Evolutionary conservation across 352 stramenopile genomes (phyloP).

Genomic region (Pythium myriotylum): DNA sequence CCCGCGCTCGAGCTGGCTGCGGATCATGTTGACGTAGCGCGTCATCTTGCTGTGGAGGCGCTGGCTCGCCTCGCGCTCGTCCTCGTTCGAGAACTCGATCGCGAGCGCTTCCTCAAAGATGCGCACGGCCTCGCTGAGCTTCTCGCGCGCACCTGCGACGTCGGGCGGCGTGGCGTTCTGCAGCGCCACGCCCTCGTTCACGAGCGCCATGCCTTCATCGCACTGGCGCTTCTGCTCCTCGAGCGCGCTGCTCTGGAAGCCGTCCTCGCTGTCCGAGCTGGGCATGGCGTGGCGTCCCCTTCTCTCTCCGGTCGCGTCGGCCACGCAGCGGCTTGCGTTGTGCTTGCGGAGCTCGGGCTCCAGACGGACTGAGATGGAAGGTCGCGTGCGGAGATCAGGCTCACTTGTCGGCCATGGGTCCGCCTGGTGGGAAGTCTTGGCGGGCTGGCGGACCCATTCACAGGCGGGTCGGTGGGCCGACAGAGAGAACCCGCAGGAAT

Average conservation of each 20-base stretch:
- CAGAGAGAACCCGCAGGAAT: background rate
- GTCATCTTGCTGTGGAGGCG: constrained; percentile 86
- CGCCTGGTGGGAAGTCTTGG: no score
- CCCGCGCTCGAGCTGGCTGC: constrained; percentile 70
- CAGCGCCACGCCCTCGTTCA: constrained; percentile 79
- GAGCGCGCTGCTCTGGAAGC: constrained; percentile 59
- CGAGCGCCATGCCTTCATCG: constrained; percentile 80
- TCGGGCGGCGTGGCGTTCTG: constrained; percentile 72
- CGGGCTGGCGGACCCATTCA: no score
- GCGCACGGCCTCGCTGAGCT: constrained; percentile 66
- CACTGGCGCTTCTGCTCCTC: constrained; percentile 78
- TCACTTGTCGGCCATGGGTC: background rate
- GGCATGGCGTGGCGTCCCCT: background rate
- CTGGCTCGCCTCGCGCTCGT: constrained; percentile 73
- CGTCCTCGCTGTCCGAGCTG: constrained; percentile 56
- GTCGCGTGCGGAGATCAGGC: background rate
- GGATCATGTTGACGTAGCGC: constrained; percentile 88
- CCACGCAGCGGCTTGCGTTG: background rate
- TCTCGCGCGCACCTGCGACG: constrained; percentile 51
- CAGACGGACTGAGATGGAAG: constrained; percentile 1
- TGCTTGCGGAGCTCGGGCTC: background rate
- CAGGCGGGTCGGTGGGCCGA: no score
- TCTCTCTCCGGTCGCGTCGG: background rate
- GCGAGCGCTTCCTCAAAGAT: constrained; percentile 80
- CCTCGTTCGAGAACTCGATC: constrained; percentile 72